Percentiles rank a stretch among this genome's conserved stretches.
These are phyloP conservation scores for Fusarium kyushuense DNA, from an alignment of 2,329 filamentous ascomycete genomes.

Conservation along the genomic window DNA sequence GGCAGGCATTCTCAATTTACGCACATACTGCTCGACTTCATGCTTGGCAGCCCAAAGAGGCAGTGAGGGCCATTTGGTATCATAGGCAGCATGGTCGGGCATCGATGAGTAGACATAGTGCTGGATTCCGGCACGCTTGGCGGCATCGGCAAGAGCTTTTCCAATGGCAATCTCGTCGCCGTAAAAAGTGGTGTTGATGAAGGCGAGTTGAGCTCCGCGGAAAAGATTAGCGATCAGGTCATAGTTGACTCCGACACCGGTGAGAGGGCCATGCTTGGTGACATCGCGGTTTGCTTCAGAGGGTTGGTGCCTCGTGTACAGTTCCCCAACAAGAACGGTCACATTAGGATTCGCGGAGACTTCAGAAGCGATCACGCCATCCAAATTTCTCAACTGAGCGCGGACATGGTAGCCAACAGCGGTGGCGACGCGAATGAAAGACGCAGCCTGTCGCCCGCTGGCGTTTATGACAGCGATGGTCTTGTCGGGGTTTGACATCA, in stretches of 20 bases:
- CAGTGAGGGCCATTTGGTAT: slow-evolving; percentile 80
- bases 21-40: slow-evolving; percentile 90
- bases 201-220: slow-evolving; percentile 85
- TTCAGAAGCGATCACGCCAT: slow-evolving; percentile 89
- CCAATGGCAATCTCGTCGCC: slow-evolving; percentile 94
- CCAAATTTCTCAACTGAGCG: slow-evolving; percentile 88
- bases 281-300: slow-evolving; percentile 70
- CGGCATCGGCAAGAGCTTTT: slow-evolving; percentile 87
- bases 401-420: slow-evolving; percentile 94
- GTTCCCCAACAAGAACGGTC: slow-evolving; percentile 72
- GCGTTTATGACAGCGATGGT: slow-evolving; percentile 96
- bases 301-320: slow-evolving; percentile 68
- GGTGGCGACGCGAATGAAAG: slow-evolving; percentile 91
- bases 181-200: slow-evolving; percentile 98
- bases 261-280: slow-evolving; percentile 73
- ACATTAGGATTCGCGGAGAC: slow-evolving; percentile 84
- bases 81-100: slow-evolving; percentile 90
- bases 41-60: slow-evolving; percentile 95
- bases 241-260: slow-evolving; percentile 76
- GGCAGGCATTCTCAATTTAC: slow-evolving; percentile 82
- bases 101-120: slow-evolving; percentile 98
- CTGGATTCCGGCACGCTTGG: slow-evolving; percentile 83
- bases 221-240: slow-evolving; percentile 83
- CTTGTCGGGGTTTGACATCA: slow-evolving; percentile 73
- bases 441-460: slow-evolving; percentile 94